Evolutionary conservation across 2,329 filamentous ascomycete species (phyloP).

Genomic region (Dothiorella sarmentorum): DNA sequence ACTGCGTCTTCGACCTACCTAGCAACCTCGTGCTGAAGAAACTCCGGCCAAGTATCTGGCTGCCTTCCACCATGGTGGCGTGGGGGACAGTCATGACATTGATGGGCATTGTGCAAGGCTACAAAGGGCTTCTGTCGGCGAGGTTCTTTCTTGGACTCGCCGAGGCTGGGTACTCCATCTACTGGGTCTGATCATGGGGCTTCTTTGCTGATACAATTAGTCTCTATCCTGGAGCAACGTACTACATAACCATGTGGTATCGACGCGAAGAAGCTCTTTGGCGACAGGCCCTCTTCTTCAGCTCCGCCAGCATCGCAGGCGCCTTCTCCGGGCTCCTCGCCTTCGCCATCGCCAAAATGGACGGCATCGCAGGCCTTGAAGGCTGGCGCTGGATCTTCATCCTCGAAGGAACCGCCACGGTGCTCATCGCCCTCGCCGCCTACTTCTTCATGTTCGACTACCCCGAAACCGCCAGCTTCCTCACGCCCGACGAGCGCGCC

Average conservation of each 20-base stretch:
- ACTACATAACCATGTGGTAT: conserved; percentile 60
- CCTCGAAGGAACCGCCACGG: conserved; percentile 20
- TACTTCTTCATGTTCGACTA: conserved; percentile 59
- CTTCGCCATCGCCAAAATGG: conserved; percentile 54
- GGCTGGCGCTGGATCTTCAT: conserved; percentile 30
- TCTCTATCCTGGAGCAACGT: conserved; percentile 35
- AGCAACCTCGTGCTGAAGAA: conserved; percentile 58
- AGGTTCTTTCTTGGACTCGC: conserved; percentile 40
- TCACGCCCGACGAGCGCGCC: conserved; percentile 27
- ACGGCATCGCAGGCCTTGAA: conserved; percentile 44
- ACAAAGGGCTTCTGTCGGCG: conserved; percentile 45
- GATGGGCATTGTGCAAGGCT: conserved; percentile 47
- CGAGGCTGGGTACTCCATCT: conserved; percentile 22
- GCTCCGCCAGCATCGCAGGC: conserved; percentile 50
- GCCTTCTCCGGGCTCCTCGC: conserved; percentile 57
- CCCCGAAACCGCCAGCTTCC: conserved; percentile 34
- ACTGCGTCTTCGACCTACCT: conserved; percentile 40
- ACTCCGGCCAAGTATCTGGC: conserved; percentile 44
- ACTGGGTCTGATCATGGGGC: too few relatives aligned
- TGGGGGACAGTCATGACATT: conserved; percentile 44
- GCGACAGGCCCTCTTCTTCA: conserved; percentile 56
- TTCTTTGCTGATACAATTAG: conserved; percentile 17
- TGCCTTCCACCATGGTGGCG: conserved; percentile 40
- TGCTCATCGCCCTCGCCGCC: conserved; percentile 11
- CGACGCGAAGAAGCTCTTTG: conserved; percentile 54